Conservation (phyloP, 805 yeast species). For the Metschnikowia borealis region DNA sequence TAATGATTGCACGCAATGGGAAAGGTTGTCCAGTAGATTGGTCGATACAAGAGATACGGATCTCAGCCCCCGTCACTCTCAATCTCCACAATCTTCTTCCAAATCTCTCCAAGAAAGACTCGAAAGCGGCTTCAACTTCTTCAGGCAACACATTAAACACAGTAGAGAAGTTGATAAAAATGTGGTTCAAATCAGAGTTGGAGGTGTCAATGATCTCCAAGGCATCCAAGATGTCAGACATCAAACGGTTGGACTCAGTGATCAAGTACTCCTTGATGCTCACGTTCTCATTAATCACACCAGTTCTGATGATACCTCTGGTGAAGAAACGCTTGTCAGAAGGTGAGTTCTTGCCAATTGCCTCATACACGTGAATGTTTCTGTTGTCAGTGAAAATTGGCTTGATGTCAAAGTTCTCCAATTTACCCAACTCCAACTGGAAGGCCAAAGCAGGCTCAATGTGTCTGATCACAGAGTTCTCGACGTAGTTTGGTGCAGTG, state of each 20-base stretch:
- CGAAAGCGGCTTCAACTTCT: slow-evolving; percentile 96
- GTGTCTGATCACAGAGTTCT: slow-evolving; percentile 93
- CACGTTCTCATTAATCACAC: slow-evolving; percentile 88
- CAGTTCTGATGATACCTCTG: slow-evolving; percentile 95
- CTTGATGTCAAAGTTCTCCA: slow-evolving; percentile 90
- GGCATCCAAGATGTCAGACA: slow-evolving; percentile 94
- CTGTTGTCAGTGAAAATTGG: slow-evolving; percentile 96
- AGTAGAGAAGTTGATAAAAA: slow-evolving; percentile 94
- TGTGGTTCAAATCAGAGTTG: slow-evolving; percentile 94
- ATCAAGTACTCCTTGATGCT: slow-evolving; percentile 90
- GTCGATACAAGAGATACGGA: slow-evolving; percentile 91
- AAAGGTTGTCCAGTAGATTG: slow-evolving; percentile 81
- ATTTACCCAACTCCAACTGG: slow-evolving; percentile 92
- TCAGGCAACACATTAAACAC: slow-evolving; percentile 91
- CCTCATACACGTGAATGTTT: slow-evolving; percentile 96
- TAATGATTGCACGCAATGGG: slow-evolving; percentile 95
- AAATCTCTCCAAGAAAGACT: slow-evolving; percentile 94
- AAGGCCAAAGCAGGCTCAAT: slow-evolving; percentile 97
- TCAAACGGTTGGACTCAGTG: slow-evolving; percentile 92
- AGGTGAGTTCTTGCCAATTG: slow-evolving; percentile 88
- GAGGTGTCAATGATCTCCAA: slow-evolving; percentile 91
- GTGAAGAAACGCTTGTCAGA: slow-evolving; percentile 95
- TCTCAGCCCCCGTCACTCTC: slow-evolving; percentile 96
- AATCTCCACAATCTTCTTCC: slow-evolving; percentile 96
- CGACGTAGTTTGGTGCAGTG: slow-evolving; percentile 80